Percentiles rank a stretch among this genome's conserved stretches.
phyloP scores from a whole-genome alignment of 306 rosid genomes.

The Parietaria judaica region DNA sequence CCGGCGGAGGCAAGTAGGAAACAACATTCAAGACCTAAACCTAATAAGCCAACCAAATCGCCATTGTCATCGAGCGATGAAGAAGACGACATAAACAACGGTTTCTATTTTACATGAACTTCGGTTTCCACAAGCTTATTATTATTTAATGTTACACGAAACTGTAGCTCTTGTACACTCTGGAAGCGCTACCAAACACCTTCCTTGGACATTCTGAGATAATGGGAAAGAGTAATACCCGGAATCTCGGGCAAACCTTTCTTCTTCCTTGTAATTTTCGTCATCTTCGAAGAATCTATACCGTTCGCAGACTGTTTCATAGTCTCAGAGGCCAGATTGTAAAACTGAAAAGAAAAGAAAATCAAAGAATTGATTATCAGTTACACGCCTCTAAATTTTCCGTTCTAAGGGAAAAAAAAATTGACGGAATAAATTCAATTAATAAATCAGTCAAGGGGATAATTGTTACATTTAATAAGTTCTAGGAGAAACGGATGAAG shows the following conservation, averaged over 20 bases:
- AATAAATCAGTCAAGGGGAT: too few relatives aligned
- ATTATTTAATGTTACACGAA: slow-evolving; percentile 21
- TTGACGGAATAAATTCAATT: too few relatives aligned
- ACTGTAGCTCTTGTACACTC: slow-evolving; percentile 5
- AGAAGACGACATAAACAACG: slow-evolving; percentile 12
- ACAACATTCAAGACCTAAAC: too few relatives aligned
- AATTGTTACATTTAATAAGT: too few relatives aligned
- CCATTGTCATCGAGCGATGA: slow-evolving; percentile 23
- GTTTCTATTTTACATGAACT: slow-evolving; percentile 13
- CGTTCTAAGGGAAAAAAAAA: too few relatives aligned
- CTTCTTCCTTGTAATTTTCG: slow-evolving; percentile 60
- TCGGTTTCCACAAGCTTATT: slow-evolving; percentile 9
- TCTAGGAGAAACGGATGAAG: too few relatives aligned
- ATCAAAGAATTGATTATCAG: too few relatives aligned
- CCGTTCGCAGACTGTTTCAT: slow-evolving; percentile 25
- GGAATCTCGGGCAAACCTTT: slow-evolving; percentile 42
- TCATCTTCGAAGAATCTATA: slow-evolving; percentile 46
- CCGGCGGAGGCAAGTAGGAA: neutral
- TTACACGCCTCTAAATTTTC: too few relatives aligned
- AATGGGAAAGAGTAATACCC: slow-evolving; percentile 55
- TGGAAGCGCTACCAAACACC: slow-evolving; percentile 62
- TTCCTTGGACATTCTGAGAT: slow-evolving; percentile 78
- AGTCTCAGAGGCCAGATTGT: slow-evolving; percentile 65
- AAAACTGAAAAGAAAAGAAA: slow-evolving; percentile 46
- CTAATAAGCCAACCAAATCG: slow-evolving; percentile 1